These are phyloP conservation scores for Gynostemma pentaphyllum DNA, from an alignment of 306 rosid species.

Conservation along the genomic window DNA sequence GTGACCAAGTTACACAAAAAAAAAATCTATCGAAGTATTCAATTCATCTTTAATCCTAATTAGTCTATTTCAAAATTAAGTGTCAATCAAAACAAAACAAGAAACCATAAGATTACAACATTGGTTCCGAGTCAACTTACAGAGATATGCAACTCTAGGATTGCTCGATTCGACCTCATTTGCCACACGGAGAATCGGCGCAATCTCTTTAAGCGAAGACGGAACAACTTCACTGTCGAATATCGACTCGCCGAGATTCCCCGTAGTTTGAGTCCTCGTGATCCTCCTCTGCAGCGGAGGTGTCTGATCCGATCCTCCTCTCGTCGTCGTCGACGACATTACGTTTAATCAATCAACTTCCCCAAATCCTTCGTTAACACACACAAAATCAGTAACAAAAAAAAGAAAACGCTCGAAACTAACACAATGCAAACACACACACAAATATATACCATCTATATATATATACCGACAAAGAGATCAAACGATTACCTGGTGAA, in stretches of 20 bases:
- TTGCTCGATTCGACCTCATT: constrained; percentile 90
- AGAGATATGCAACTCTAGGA: constrained; percentile 93
- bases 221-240: constrained; percentile 93
- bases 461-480: background rate
- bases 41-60: too few relatives aligned
- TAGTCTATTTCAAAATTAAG: too few relatives aligned
- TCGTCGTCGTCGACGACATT: constrained; percentile 63
- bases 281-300: constrained; percentile 65
- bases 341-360: constrained; percentile 6
- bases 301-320: constrained; percentile 50
- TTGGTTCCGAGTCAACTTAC: constrained; percentile 37
- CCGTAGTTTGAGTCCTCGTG: constrained; percentile 83
- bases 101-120: background rate
- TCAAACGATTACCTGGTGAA: background rate
- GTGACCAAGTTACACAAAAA: too few relatives aligned
- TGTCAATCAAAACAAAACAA: background rate
- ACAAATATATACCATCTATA: too few relatives aligned
- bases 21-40: too few relatives aligned
- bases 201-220: constrained; percentile 82
- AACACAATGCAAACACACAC: background rate
- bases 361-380: background rate
- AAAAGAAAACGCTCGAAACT: background rate
- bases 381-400: background rate
- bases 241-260: constrained; percentile 75
- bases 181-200: constrained; percentile 96